Conservation (phyloP, 257 asterid species). For the Fraxinus americana region DNA sequence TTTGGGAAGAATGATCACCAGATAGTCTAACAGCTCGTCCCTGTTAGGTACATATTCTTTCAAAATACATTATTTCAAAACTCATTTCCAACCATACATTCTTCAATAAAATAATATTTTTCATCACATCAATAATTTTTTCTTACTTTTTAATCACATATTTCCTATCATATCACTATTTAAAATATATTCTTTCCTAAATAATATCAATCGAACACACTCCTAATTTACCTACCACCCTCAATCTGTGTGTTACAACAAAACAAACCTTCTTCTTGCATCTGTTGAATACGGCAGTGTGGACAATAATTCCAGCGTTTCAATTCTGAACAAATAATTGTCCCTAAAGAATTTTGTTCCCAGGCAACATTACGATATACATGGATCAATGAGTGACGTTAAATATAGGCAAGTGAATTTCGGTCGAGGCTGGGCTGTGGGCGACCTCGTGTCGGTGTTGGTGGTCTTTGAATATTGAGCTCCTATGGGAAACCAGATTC, state of each 20-base stretch:
- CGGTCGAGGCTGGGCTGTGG: constrained; percentile 95
- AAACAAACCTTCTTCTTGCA: constrained; percentile 22
- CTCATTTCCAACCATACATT: too few species aligned
- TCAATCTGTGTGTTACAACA: constrained; percentile 25
- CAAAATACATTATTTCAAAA: too few species aligned
- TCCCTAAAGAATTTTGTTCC: neutral
- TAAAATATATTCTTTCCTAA: too few species aligned
- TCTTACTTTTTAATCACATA: too few species aligned
- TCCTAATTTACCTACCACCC: constrained; percentile 10
- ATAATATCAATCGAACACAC: too few species aligned
- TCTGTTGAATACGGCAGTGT: constrained; percentile 26
- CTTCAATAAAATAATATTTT: too few species aligned
- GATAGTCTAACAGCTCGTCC: constrained; percentile 5
- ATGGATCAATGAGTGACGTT: constrained; percentile 5
- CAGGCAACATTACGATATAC: constrained; percentile 19
- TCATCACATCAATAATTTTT: too few species aligned
- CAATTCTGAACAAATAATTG: neutral
- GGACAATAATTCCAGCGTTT: neutral
- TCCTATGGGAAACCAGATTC: constrained; percentile 52
- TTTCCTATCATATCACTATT: too few species aligned
- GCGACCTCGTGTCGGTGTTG: constrained; percentile 95
- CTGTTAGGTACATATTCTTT: too few species aligned
- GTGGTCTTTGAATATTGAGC: constrained; percentile 98
- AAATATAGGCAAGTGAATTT: constrained; percentile 87
- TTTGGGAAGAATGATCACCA: neutral